Evolutionary conservation across 345 rosid species (phyloP).

Genomic region (Ceriops zippeliana): DNA sequence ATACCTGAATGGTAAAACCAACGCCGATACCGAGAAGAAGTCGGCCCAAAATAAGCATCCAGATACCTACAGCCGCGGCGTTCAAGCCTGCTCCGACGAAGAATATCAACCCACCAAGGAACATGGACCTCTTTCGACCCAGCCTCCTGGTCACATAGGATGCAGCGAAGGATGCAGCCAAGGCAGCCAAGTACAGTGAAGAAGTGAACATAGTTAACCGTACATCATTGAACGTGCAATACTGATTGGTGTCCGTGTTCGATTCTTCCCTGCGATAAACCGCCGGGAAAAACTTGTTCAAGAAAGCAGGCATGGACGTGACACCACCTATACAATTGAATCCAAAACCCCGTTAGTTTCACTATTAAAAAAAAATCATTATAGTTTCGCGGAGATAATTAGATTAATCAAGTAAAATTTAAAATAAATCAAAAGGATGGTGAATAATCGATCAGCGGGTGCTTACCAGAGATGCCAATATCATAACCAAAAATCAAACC

Average conservation of each 20-base stretch:
- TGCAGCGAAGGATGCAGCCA: conserved; percentile 11
- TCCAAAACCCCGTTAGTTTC: background rate
- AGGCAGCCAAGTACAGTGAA: conserved; percentile 18
- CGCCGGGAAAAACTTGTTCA: conserved; percentile 38
- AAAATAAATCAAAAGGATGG: background rate
- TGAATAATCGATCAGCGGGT: background rate
- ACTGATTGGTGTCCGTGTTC: conserved; percentile 1
- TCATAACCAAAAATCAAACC: conserved; percentile 45
- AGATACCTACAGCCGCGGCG: conserved; percentile 36
- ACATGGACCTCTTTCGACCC: conserved; percentile 17
- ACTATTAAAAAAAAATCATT: background rate
- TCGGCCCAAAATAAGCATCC: conserved; percentile 61
- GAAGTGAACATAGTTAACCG: conserved; percentile 10
- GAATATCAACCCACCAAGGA: conserved; percentile 15
- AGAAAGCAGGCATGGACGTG: conserved; percentile 50
- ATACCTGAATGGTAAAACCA: conserved; percentile 72
- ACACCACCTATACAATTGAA: conserved; percentile 36
- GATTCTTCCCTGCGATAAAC: conserved; percentile 29
- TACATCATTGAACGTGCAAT: conserved; percentile 8
- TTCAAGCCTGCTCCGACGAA: conserved; percentile 25
- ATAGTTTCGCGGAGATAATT: too few species aligned
- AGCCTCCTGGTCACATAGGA: background rate
- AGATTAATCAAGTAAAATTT: background rate
- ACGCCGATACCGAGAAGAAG: conserved; percentile 61
- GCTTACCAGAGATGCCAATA: conserved; percentile 37